Conservation (phyloP, 768 basidiomycete species). For the Mycena capillaripes region DNA sequence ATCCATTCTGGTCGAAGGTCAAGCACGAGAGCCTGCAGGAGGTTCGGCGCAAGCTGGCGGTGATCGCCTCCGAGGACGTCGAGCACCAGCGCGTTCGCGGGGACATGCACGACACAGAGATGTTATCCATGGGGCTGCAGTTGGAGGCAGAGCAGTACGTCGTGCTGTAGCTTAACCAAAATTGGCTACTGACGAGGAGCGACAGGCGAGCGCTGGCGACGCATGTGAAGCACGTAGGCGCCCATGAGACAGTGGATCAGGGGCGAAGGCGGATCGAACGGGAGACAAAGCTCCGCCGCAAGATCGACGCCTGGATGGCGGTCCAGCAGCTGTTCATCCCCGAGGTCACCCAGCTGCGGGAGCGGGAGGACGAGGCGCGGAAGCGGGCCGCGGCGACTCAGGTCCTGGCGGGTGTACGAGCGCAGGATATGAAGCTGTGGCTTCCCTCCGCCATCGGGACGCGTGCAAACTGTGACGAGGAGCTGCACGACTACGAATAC, state of each 20-base stretch:
- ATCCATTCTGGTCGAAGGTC: conserved; percentile 21
- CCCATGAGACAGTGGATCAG: conserved; percentile 10
- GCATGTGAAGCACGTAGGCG: not conserved
- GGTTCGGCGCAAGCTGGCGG: conserved; percentile 33
- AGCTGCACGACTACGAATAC: not conserved
- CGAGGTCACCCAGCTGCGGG: not conserved
- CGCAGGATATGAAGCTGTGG: conserved; percentile 32
- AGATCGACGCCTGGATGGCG: conserved; percentile 16
- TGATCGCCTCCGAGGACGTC: not conserved
- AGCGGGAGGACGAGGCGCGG: not conserved
- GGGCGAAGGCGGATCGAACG: not conserved
- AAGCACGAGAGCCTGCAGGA: conserved; percentile 16
- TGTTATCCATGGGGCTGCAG: conserved; percentile 27
- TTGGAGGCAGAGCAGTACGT: conserved; percentile 37
- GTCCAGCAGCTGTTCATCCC: conserved; percentile 5
- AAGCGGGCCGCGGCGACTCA: not conserved
- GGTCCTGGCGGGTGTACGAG: not conserved
- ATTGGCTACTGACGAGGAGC: not conserved
- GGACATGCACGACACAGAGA: conserved; percentile 36
- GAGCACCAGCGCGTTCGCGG: not conserved
- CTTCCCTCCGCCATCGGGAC: conserved; percentile 38
- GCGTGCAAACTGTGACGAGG: too few relatives aligned
- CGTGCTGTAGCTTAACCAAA: not conserved
- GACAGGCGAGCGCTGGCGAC: conserved; percentile 3
- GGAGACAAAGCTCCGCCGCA: not conserved